phyloP scores from a whole-genome alignment of 768 basidiomycete species.

The Lactarius sanguifluus region DNA sequence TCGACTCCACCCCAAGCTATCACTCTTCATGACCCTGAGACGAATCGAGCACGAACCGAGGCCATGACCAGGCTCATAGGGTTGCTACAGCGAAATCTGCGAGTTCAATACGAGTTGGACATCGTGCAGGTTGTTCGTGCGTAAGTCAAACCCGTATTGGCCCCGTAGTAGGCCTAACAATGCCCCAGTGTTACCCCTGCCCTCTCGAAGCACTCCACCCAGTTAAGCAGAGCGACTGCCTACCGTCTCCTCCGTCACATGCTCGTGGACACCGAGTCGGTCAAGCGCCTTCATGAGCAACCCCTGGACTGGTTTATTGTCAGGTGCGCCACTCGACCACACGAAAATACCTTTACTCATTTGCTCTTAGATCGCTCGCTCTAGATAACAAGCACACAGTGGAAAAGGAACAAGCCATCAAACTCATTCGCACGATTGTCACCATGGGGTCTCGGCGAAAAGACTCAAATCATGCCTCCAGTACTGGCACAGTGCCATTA shows the following conservation, averaged over 20 bases:
- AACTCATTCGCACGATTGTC: constrained; percentile 80
- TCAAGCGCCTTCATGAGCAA: constrained; percentile 58
- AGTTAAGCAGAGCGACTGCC: constrained; percentile 73
- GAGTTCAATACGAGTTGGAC: constrained; percentile 75
- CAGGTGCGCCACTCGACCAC: constrained; percentile 51
- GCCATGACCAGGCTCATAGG: constrained; percentile 63
- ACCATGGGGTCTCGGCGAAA: constrained; percentile 66
- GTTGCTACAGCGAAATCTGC: constrained; percentile 65
- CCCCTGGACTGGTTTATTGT: constrained; percentile 89
- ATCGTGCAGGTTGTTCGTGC: constrained; percentile 68
- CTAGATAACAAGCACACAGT: constrained; percentile 79
- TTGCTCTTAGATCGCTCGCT: constrained; percentile 64
- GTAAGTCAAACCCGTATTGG: constrained; percentile 48
- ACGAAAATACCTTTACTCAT: constrained; percentile 13
- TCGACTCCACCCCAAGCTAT: constrained; percentile 43
- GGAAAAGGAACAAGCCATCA: constrained; percentile 92
- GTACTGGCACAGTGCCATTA: constrained; percentile 53
- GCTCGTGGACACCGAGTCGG: constrained; percentile 70
- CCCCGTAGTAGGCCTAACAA: constrained; percentile 8
- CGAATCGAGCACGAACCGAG: constrained; percentile 57
- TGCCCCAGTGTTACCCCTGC: constrained; percentile 68
- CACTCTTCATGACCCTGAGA: constrained; percentile 37
- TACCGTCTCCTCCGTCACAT: constrained; percentile 83
- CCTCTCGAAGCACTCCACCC: constrained; percentile 71
- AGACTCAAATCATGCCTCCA: constrained; percentile 44